phyloP scores from a whole-genome alignment of 2,329 filamentous ascomycete genomes.

The Nigrospora osmanthi region DNA sequence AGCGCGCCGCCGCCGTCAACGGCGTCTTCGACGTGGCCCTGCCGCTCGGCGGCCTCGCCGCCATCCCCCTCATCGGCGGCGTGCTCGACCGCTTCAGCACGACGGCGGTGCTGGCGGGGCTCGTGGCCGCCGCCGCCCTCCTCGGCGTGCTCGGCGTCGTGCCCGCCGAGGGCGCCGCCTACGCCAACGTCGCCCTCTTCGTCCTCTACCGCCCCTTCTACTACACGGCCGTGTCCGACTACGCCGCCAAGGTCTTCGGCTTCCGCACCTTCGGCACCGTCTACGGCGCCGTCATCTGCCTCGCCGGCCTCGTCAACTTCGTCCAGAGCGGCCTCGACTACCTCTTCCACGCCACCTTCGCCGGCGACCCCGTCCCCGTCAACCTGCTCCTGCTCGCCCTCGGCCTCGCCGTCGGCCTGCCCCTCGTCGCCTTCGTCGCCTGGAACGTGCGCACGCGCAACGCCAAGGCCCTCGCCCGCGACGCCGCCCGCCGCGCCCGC shows the following conservation, averaged over 20 bases:
- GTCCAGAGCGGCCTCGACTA: conserved; percentile 73
- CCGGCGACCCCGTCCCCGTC: conserved; percentile 67
- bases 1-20: conserved; percentile 63
- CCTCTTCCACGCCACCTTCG: conserved; percentile 65
- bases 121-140: conserved; percentile 63
- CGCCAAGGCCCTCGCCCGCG: conserved; percentile 16
- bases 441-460: conserved; percentile 23
- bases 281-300: conserved; percentile 84
- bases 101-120: conserved; percentile 57
- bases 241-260: conserved; percentile 84
- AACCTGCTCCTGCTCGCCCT: conserved; percentile 59
- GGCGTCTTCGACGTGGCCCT: conserved; percentile 81
- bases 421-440: conserved; percentile 60
- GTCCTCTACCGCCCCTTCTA: conserved; percentile 83
- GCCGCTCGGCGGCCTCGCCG: conserved; percentile 74
- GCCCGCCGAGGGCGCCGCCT: conserved; percentile 61
- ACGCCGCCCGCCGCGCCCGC: conserved; percentile 1
- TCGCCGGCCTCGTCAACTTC: conserved; percentile 79
- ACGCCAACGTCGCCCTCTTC: conserved; percentile 70
- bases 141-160: conserved; percentile 75
- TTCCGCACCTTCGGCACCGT: conserved; percentile 89
- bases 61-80: conserved; percentile 77
- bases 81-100: conserved; percentile 74
- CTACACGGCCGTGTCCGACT: conserved; percentile 86
- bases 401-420: conserved; percentile 56